Conservation (phyloP, 148 eudicot genomes). For the Selenicereus undatus region DNA sequence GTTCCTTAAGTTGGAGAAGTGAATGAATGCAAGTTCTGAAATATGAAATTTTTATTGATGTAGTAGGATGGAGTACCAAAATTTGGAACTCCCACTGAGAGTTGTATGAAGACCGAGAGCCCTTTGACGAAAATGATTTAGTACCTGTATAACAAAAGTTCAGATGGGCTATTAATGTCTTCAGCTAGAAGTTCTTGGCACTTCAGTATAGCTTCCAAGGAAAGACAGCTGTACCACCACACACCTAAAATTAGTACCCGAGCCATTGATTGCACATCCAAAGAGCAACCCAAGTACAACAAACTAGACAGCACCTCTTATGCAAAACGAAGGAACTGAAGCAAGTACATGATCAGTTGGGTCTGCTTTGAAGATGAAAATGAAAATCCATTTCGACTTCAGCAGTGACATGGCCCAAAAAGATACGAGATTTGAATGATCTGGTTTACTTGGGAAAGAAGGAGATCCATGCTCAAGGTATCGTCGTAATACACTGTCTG, state of each 20-base stretch:
- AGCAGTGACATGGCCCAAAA: neutral
- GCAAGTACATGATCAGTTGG: neutral
- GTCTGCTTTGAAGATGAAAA: neutral
- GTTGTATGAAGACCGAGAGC: neutral
- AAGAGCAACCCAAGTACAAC: constrained; percentile 7
- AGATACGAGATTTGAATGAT: neutral
- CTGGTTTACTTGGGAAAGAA: neutral
- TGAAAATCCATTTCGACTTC: neutral
- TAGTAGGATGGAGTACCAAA: too few species aligned
- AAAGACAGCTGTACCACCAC: constrained; percentile 15
- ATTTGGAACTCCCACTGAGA: too few species aligned
- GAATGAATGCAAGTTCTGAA: too few species aligned
- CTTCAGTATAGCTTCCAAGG: constrained; percentile 7
- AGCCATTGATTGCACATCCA: neutral
- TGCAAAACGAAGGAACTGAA: neutral
- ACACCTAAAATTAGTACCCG: neutral
- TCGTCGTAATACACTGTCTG: neutral
- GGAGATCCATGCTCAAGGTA: neutral
- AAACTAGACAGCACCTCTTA: constrained; percentile 10
- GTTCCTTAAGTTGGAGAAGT: too few species aligned
- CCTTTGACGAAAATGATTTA: neutral
- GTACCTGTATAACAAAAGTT: neutral
- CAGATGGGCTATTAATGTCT: constrained; percentile 11
- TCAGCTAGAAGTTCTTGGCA: constrained; percentile 3
- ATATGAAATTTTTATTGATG: too few species aligned